A percentile compares a stretch with the other conserved stretches of the same genome.
Evolutionary conservation across 768 basidiomycete species (phyloP).

Genomic region (Favolaschia claudopus): DNA sequence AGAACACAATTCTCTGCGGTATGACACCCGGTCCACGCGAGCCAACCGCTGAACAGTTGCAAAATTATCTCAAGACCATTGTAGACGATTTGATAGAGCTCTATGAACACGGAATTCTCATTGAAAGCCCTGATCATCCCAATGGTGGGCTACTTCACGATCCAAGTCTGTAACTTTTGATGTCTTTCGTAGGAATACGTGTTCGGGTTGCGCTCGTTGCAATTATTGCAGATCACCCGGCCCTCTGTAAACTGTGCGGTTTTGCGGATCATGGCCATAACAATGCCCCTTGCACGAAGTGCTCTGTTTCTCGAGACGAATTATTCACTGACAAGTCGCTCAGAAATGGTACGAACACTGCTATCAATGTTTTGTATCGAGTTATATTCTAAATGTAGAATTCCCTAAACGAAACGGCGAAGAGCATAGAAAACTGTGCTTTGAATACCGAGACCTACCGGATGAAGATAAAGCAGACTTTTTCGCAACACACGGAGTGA

Average conservation of each 20-base stretch:
- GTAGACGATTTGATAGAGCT: slow-evolving; percentile 37
- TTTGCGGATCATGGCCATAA: slow-evolving; percentile 34
- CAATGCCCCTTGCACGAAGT: slow-evolving; percentile 31
- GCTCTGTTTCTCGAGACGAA: slow-evolving; percentile 22
- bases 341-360: slow-evolving; percentile 14
- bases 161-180: not conserved
- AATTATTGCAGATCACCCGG: slow-evolving; percentile 38
- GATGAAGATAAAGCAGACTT: not conserved
- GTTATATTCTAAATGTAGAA: not conserved
- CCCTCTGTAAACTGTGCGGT: slow-evolving; percentile 32
- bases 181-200: not conserved
- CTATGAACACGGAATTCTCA: slow-evolving; percentile 30
- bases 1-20: slow-evolving; percentile 28
- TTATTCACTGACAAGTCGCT: slow-evolving; percentile 22
- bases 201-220: slow-evolving; percentile 31
- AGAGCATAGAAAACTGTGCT: not conserved
- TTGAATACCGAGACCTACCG: not conserved
- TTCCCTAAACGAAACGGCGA: not conserved
- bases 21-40: slow-evolving; percentile 37
- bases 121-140: slow-evolving; percentile 23
- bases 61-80: slow-evolving; percentile 32
- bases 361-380: not conserved
- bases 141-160: slow-evolving; percentile 21
- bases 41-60: slow-evolving; percentile 33
- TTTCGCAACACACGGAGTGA: slow-evolving; percentile 16